Percentiles rank a stretch among this genome's conserved stretches.
These are phyloP conservation scores for Elaeagnus macrophylla DNA, from an alignment of 306 rosid genomes.

Conservation along the genomic window DNA sequence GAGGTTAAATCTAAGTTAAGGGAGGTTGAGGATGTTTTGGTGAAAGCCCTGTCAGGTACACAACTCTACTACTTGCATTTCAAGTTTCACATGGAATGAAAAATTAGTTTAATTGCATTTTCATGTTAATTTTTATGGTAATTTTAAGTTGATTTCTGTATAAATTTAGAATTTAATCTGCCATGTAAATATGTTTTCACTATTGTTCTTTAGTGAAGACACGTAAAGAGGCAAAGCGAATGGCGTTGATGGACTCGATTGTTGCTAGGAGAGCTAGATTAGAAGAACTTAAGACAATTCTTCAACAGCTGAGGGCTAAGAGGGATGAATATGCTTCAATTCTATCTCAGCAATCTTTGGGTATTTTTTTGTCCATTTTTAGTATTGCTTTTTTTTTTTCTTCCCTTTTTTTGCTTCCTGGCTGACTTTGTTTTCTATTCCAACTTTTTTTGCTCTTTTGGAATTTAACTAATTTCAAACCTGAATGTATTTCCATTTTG, in stretches of 20 bases:
- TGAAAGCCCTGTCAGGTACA: constrained; percentile 67
- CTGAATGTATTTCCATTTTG: too few relatives aligned
- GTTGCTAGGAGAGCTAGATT: constrained; percentile 44
- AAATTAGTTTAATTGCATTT: not conserved
- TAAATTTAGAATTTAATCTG: not conserved
- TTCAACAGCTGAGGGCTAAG: constrained; percentile 38
- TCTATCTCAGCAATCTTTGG: constrained; percentile 39
- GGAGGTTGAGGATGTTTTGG: constrained; percentile 75
- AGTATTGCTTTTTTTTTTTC: not conserved
- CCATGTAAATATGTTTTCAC: not conserved
- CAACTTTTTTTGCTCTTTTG: too few relatives aligned
- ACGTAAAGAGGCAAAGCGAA: constrained; percentile 68
- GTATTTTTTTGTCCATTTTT: constrained; percentile 21
- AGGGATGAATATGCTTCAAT: constrained; percentile 40
- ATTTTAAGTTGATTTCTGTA: not conserved
- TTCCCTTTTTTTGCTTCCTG: not conserved
- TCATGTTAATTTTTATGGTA: not conserved
- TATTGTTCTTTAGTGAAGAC: constrained; percentile 48
- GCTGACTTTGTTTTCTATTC: not conserved
- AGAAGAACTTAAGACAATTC: constrained; percentile 33
- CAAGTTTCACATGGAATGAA: not conserved
- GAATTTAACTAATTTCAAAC: too few relatives aligned
- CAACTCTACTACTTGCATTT: constrained; percentile 6
- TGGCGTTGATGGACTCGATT: constrained; percentile 57
- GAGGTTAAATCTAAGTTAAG: constrained; percentile 49